Conservation (phyloP, 2,329 filamentous ascomycete species). For the Helicocarpus griseus region DNA sequence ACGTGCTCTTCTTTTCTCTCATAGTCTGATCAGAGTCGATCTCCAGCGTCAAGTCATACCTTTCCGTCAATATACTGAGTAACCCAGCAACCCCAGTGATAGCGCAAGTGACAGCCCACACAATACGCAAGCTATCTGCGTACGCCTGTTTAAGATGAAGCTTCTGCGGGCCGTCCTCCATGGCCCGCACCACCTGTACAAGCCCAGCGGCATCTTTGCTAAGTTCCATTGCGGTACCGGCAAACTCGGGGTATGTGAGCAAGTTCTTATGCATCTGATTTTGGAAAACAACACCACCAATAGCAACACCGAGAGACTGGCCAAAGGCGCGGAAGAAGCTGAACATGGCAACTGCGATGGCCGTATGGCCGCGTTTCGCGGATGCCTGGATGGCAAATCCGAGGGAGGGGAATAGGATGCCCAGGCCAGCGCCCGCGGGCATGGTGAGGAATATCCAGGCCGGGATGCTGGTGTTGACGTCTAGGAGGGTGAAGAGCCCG, state of each 20-base stretch:
- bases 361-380: slow-evolving; percentile 46
- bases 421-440: slow-evolving; percentile 50
- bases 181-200: slow-evolving; percentile 48
- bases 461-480: slow-evolving; percentile 38
- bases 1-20: slow-evolving; percentile 24
- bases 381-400: slow-evolving; percentile 55
- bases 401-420: slow-evolving; percentile 57
- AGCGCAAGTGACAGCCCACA: slow-evolving; percentile 48
- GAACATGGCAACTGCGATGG: slow-evolving; percentile 55
- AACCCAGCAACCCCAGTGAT: slow-evolving; percentile 44
- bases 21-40: slow-evolving; percentile 42
- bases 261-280: slow-evolving; percentile 50
- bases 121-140: slow-evolving; percentile 43
- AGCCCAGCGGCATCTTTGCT: slow-evolving; percentile 50
- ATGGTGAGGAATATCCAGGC: slow-evolving; percentile 54
- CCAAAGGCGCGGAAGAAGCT: slow-evolving; percentile 58
- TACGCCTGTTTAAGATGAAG: slow-evolving; percentile 43
- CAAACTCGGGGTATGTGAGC: slow-evolving; percentile 38
- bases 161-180: slow-evolving; percentile 36
- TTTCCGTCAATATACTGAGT: slow-evolving; percentile 44
- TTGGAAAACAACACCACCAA: slow-evolving; percentile 61
- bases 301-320: slow-evolving; percentile 55
- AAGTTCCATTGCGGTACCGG: slow-evolving; percentile 39
- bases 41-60: slow-evolving; percentile 38
- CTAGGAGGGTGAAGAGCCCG: slow-evolving; percentile 36